These are phyloP conservation scores for Pisolithus microcarpus DNA, from an alignment of 768 basidiomycete genomes.

Conservation along the genomic window DNA sequence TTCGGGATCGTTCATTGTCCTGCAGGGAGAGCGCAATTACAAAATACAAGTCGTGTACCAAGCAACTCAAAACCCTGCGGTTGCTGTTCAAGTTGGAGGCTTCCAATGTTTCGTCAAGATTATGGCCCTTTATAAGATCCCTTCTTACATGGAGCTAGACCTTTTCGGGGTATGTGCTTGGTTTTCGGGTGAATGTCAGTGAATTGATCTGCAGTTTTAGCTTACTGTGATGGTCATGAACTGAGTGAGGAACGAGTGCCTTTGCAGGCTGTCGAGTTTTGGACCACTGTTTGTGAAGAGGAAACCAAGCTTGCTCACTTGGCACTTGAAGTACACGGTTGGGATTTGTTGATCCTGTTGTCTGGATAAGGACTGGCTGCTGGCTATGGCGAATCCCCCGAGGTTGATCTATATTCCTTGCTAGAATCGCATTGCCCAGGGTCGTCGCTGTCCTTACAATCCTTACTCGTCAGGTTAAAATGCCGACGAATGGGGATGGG, in stretches of 20 bases:
- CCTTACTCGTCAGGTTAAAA: conserved; percentile 89
- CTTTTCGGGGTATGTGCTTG: conserved; percentile 80
- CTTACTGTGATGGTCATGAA: conserved; percentile 72
- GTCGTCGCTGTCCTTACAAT: conserved; percentile 86
- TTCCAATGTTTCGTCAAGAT: conserved; percentile 94
- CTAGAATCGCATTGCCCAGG: too few species aligned
- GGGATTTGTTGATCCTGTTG: neutral
- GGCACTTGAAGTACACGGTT: too few species aligned
- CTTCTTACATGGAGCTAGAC: conserved; percentile 80
- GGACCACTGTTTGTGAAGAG: conserved; percentile 98
- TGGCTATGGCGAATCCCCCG: conserved; percentile 82
- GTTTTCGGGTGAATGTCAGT: conserved; percentile 4
- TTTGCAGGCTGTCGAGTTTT: conserved; percentile 42
- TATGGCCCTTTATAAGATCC: conserved; percentile 71
- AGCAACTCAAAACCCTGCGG: conserved; percentile 47
- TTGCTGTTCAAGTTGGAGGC: conserved; percentile 84
- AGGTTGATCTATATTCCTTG: too few species aligned
- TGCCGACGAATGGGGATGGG: conserved; percentile 99
- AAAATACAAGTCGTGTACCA: too few species aligned
- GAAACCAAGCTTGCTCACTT: conserved; percentile 31
- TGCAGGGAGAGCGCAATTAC: too few species aligned
- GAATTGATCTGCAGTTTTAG: conserved; percentile 34
- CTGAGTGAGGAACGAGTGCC: too few species aligned
- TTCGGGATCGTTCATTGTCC: conserved; percentile 1
- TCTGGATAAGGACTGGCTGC: conserved; percentile 48